Percentiles rank a stretch among this genome's conserved stretches.
Conservation (phyloP, 106 monocot species). For the Dactylorhiza incarnata region DNA sequence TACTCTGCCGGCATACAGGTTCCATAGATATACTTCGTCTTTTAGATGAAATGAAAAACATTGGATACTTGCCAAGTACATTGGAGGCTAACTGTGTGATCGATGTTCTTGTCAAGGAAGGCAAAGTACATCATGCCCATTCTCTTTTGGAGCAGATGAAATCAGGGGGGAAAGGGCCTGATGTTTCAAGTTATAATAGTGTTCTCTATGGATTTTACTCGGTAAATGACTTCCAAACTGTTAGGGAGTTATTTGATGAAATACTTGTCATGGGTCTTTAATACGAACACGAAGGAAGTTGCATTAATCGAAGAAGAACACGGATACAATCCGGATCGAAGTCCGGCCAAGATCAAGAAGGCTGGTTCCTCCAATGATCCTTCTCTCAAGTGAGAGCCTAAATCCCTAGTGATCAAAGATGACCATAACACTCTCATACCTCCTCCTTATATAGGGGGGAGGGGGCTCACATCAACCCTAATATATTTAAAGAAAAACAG, state of each 20-base stretch:
- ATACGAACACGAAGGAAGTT: no score
- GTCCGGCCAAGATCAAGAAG: no score
- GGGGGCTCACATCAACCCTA: no score
- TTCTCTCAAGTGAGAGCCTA: no score
- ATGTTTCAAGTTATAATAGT: conserved; percentile 33
- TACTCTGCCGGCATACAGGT: conserved; percentile 21
- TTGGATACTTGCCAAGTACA: conserved; percentile 25
- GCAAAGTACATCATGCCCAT: conserved; percentile 45
- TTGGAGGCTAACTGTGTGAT: conserved; percentile 46
- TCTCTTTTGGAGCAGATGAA: conserved; percentile 40
- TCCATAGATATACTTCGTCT: conserved; percentile 25
- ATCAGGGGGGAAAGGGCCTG: conserved; percentile 29
- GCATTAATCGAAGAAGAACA: no score
- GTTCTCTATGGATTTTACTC: conserved; percentile 35
- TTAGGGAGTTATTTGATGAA: conserved; percentile 70
- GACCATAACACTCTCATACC: no score
- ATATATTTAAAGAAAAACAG: no score
- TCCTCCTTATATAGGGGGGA: no score
- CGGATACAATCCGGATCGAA: no score
- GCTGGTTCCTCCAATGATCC: no score
- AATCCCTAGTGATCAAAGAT: no score
- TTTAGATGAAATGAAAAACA: conserved; percentile 40
- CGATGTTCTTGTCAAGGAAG: conserved; percentile 38
- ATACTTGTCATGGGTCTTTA: conserved; percentile 62
- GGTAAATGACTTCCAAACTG: conserved; percentile 24